These are phyloP conservation scores for Piper longum DNA, from an alignment of 164 flowering plant genomes.

Conservation along the genomic window DNA sequence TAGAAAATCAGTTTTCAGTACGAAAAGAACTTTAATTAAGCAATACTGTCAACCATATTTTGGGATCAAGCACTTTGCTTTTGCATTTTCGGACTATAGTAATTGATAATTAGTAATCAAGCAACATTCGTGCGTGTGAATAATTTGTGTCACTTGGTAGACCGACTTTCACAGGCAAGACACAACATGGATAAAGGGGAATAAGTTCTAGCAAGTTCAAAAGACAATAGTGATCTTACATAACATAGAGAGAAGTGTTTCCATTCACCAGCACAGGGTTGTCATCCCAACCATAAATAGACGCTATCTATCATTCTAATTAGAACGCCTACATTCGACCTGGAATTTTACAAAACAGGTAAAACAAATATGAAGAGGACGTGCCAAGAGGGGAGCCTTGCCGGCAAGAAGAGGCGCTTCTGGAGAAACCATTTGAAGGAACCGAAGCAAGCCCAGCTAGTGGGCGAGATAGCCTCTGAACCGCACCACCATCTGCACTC, in stretches of 20 bases:
- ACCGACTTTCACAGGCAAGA: neutral
- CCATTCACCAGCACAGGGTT: neutral
- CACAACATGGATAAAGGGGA: neutral
- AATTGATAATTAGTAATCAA: too few relatives aligned
- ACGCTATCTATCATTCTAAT: neutral
- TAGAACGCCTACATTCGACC: neutral
- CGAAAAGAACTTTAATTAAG: neutral
- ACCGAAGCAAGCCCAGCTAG: neutral
- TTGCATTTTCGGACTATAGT: neutral
- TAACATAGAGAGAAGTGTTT: neutral
- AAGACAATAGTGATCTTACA: neutral
- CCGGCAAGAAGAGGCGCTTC: conserved; percentile 20
- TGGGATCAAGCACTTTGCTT: neutral
- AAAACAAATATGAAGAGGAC: conserved; percentile 1
- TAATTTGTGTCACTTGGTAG: too few relatives aligned
- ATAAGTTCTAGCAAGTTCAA: too few relatives aligned
- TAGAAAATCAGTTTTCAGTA: neutral
- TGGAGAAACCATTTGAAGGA: conserved; percentile 10
- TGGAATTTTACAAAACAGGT: neutral
- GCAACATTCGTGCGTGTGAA: too few relatives aligned
- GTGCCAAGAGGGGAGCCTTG: conserved; percentile 47
- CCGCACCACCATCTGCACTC: neutral
- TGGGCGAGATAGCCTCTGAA: neutral
- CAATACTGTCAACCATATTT: too few relatives aligned
- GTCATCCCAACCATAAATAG: neutral